Evolutionary conservation across 1,139 yeast species (phyloP).

Genomic region (Suhomyces bribrorum): DNA sequence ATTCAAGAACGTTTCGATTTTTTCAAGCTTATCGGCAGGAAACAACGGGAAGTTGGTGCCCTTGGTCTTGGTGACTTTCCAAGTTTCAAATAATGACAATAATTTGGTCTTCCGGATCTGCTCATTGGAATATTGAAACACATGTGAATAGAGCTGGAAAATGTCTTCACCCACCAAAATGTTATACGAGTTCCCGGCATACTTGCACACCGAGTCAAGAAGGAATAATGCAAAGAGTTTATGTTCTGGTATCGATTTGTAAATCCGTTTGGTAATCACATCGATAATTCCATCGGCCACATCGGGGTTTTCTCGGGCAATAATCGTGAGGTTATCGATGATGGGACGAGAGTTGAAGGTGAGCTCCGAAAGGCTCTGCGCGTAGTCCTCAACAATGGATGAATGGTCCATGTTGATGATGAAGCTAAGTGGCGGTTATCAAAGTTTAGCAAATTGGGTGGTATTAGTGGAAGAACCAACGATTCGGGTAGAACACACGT

Average conservation of each 20-base stretch:
- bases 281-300: conserved; percentile 77
- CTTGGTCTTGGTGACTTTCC: conserved; percentile 64
- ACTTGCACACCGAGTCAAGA: conserved; percentile 90
- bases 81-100: conserved; percentile 77
- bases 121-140: conserved; percentile 78
- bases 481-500: too few relatives aligned
- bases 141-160: conserved; percentile 68
- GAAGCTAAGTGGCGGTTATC: background rate
- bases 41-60: conserved; percentile 70
- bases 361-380: conserved; percentile 66
- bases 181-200: conserved; percentile 86
- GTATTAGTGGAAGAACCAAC: background rate
- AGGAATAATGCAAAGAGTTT: conserved; percentile 82
- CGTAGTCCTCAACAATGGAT: conserved; percentile 52
- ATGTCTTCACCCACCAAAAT: conserved; percentile 67
- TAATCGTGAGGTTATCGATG: conserved; percentile 78
- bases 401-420: conserved; percentile 10
- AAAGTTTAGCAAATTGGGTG: background rate
- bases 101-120: conserved; percentile 65
- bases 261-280: conserved; percentile 65
- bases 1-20: conserved; percentile 71
- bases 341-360: conserved; percentile 90
- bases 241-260: conserved; percentile 65
- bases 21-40: conserved; percentile 66
- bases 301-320: conserved; percentile 80